phyloP scores from a whole-genome alignment of 1,139 yeast genomes.

The Entelexis paramagnoliae region DNA sequence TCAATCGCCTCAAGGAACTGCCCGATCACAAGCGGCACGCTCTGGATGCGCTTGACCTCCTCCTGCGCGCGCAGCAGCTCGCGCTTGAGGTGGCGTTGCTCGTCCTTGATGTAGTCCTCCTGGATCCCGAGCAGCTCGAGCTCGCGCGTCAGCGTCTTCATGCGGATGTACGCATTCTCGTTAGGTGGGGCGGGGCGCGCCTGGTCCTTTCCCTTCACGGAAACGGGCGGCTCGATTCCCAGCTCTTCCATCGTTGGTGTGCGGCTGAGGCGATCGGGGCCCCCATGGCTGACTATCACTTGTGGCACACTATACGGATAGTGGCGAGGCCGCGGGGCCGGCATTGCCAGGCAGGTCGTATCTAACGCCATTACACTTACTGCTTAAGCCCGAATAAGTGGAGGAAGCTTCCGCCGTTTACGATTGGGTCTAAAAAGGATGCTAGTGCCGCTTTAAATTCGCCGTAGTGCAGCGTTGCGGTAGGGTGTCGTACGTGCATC shows the following conservation, averaged over 20 bases:
- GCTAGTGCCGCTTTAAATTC: too few relatives aligned
- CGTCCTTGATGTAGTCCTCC: constrained; percentile 95
- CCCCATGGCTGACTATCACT: too few relatives aligned
- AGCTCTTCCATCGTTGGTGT: constrained; percentile 19
- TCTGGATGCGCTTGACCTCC: constrained; percentile 93
- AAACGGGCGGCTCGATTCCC: constrained; percentile 17
- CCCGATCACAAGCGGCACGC: constrained; percentile 96
- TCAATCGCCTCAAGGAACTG: constrained; percentile 97
- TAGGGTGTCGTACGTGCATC: too few relatives aligned
- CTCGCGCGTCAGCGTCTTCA: constrained; percentile 83
- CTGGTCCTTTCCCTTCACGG: constrained; percentile 4
- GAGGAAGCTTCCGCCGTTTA: too few relatives aligned
- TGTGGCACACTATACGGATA: too few relatives aligned
- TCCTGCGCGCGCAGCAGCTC: constrained; percentile 96
- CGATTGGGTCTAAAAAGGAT: too few relatives aligned
- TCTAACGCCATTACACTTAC: too few relatives aligned
- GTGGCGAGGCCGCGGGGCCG: too few relatives aligned
- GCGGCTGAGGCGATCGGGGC: neutral
- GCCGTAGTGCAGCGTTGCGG: too few relatives aligned
- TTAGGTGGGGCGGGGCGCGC: neutral
- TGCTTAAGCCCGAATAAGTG: too few relatives aligned
- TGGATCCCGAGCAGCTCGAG: constrained; percentile 72
- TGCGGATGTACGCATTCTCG: constrained; percentile 58
- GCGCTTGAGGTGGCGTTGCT: constrained; percentile 88
- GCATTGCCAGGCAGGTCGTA: too few relatives aligned